phyloP scores from a whole-genome alignment of 129 eudicot genomes.

The Chrysanthemum lavandulifolium region DNA sequence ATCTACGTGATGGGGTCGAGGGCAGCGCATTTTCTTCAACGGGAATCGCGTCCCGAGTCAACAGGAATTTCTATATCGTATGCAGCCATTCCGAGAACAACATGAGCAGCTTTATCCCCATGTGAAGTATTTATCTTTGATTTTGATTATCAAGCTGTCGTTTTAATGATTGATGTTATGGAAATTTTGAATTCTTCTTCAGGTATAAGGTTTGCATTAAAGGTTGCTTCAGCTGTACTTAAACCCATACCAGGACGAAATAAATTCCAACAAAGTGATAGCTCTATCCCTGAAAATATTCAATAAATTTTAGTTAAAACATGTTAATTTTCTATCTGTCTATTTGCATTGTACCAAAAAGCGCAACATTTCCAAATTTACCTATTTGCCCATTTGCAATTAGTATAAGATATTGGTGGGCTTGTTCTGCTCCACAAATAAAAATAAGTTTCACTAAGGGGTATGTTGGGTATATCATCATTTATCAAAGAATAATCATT shows the following conservation, averaged over 20 bases:
- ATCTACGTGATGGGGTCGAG: conserved; percentile 67
- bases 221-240: conserved; percentile 60
- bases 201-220: conserved; percentile 58
- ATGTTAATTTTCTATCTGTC: background rate
- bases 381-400: background rate
- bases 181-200: conserved; percentile 62
- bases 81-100: conserved; percentile 77
- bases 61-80: conserved; percentile 58
- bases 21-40: conserved; percentile 47
- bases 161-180: conserved; percentile 63
- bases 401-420: too few species aligned
- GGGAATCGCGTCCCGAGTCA: conserved; percentile 52
- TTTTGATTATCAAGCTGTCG: conserved; percentile 65
- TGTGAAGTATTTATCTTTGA: conserved; percentile 60
- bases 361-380: background rate
- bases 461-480: too few species aligned
- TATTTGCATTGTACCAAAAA: background rate
- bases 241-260: conserved; percentile 83
- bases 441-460: too few species aligned
- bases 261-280: conserved; percentile 74
- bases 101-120: conserved; percentile 90
- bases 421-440: too few species aligned
- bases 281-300: conserved; percentile 53
- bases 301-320: background rate
- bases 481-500: too few species aligned